Evolutionary conservation across 768 basidiomycete species (phyloP).

Genomic region (Mycena crocata): DNA sequence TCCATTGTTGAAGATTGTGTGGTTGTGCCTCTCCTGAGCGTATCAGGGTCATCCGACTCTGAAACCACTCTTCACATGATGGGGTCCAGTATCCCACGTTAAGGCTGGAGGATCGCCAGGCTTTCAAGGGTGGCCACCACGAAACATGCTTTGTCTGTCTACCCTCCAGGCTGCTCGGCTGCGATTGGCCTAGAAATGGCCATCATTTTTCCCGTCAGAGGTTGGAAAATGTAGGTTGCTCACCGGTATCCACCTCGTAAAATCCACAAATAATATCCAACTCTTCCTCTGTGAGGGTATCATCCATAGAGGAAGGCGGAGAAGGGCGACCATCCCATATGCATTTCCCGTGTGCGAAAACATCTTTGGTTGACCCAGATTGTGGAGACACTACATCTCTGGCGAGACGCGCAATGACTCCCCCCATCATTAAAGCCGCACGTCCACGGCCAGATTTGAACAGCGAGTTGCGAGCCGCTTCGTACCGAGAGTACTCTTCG

Average conservation of each 20-base stretch:
- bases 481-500: conserved; percentile 3
- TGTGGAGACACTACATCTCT: conserved; percentile 3
- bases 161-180: not conserved
- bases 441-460: conserved; percentile 9
- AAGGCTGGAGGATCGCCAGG: not conserved
- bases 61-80: conserved; percentile 19
- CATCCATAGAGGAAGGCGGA: conserved; percentile 15
- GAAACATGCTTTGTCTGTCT: conserved; percentile 6
- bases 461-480: conserved; percentile 11
- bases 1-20: not conserved
- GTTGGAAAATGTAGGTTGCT: not conserved
- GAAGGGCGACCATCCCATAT: conserved; percentile 5
- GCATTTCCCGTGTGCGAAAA: not conserved
- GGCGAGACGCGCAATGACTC: conserved; percentile 13
- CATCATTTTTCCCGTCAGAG: not conserved
- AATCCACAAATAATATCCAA: conserved; percentile 15
- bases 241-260: conserved; percentile 19
- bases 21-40: conserved; percentile 1
- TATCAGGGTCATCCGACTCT: conserved; percentile 9
- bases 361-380: not conserved
- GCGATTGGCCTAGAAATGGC: not conserved
- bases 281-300: conserved; percentile 8
- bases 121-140: conserved; percentile 2
- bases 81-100: conserved; percentile 20
- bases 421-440: conserved; percentile 12